phyloP scores from a whole-genome alignment of 768 basidiomycete genomes.

The Boletus pseudo-olivaceus region DNA sequence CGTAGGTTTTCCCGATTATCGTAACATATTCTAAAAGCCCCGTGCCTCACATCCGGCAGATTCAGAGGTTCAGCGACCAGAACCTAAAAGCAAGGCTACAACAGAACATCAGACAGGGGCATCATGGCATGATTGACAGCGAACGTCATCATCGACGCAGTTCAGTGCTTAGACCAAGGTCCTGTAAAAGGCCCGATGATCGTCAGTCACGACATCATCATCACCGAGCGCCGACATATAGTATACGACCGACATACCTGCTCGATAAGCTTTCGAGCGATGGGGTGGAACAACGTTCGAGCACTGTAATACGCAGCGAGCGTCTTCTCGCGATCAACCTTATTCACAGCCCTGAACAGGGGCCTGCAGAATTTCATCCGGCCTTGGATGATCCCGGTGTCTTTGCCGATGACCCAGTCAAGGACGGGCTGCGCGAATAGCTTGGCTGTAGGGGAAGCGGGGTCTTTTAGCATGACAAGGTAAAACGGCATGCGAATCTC shows the following conservation, averaged over 20 bases:
- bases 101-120: neutral
- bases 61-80: neutral
- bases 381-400: constrained; percentile 42
- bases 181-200: constrained; percentile 10
- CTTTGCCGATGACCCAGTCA: constrained; percentile 44
- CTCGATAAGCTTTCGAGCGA: constrained; percentile 47
- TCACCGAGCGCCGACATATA: neutral
- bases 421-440: constrained; percentile 35
- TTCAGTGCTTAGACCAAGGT: constrained; percentile 17
- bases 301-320: constrained; percentile 33
- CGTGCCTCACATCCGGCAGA: neutral
- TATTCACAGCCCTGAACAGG: constrained; percentile 38
- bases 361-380: constrained; percentile 58
- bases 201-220: neutral
- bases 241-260: constrained; percentile 41
- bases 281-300: constrained; percentile 45
- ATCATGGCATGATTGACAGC: neutral
- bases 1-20: too few relatives aligned
- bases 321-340: constrained; percentile 36
- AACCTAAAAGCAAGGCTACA: neutral
- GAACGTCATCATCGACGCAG: neutral
- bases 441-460: constrained; percentile 31
- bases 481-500: constrained; percentile 55
- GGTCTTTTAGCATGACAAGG: constrained; percentile 43
- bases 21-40: too few relatives aligned